Conservation (phyloP, 106 monocot genomes). For the Dendrobium chrysotoxum region DNA sequence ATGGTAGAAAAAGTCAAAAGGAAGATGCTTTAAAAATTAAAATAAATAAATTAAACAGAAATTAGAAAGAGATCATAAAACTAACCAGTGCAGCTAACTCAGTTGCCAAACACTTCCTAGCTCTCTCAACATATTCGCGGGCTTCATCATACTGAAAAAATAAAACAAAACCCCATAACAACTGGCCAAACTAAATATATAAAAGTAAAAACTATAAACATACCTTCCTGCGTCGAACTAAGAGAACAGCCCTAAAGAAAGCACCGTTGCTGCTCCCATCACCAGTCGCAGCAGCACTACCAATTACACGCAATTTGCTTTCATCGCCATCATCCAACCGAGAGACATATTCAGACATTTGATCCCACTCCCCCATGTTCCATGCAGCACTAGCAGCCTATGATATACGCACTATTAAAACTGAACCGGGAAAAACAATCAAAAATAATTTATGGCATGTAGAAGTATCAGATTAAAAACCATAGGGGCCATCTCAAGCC, state of each 20-base stretch:
- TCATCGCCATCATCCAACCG: conserved; percentile 94
- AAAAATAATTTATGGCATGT: background rate
- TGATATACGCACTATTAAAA: conserved; percentile 4
- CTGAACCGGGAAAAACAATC: background rate
- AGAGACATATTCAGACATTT: conserved; percentile 98
- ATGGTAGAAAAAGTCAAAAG: background rate
- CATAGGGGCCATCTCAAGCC: conserved; percentile 97
- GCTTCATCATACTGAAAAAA: conserved; percentile 80
- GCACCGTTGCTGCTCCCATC: conserved; percentile 99
- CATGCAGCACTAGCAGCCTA: conserved; percentile 98
- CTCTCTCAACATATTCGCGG: conserved; percentile 78
- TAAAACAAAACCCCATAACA: conserved; percentile 11
- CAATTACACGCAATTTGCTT: conserved; percentile 61
- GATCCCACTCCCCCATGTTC: conserved; percentile 99
- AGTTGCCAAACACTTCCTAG: conserved; percentile 93
- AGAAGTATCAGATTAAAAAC: conserved; percentile 24
- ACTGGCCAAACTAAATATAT: background rate
- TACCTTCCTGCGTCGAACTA: conserved; percentile 80
- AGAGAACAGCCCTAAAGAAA: conserved; percentile 93
- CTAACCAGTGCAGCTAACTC: conserved; percentile 93
- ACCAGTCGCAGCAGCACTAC: conserved; percentile 68
- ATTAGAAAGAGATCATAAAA: background rate
- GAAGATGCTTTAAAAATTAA: background rate
- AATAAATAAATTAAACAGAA: background rate
- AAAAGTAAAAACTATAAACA: background rate